phyloP scores from a whole-genome alignment of 352 stramenopile genomes.

The Globisporangium megalacanthum region DNA sequence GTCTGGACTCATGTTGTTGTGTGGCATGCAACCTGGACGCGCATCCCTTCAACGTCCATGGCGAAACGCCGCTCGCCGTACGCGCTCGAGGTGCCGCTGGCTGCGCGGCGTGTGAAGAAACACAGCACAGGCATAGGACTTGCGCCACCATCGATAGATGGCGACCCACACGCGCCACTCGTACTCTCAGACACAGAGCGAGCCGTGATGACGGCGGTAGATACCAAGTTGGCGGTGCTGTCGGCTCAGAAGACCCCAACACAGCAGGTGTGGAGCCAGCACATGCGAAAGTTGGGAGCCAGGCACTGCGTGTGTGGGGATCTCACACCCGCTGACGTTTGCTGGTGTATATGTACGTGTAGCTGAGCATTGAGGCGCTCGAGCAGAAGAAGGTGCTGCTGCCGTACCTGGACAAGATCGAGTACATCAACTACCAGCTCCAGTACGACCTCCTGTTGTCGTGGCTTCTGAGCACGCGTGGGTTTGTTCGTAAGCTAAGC shows the following conservation, averaged over 20 bases:
- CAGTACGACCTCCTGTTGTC: conserved; percentile 17
- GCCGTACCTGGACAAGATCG: conserved; percentile 82
- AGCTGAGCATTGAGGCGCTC: conserved; percentile 53
- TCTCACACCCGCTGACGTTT: background rate
- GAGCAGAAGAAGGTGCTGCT: conserved; percentile 81
- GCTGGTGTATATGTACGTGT: background rate
- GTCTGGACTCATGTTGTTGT: too few species aligned
- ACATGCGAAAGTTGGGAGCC: background rate
- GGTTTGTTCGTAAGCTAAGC: background rate
- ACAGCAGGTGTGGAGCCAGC: background rate
- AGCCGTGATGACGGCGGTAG: conserved; percentile 6
- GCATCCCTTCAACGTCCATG: conserved; percentile 1
- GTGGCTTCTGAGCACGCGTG: background rate
- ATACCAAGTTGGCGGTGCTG: conserved; percentile 13
- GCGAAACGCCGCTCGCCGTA: conserved; percentile 38
- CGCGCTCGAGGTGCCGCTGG: conserved; percentile 13
- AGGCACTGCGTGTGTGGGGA: background rate
- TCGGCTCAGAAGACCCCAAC: background rate
- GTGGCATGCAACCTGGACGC: too few species aligned
- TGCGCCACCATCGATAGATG: too few species aligned
- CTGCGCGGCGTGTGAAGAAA: background rate
- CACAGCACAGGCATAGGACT: background rate
- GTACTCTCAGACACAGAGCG: conserved; percentile 9
- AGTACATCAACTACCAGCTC: conserved; percentile 84
- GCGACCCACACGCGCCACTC: background rate